Percentiles rank a stretch among this genome's conserved stretches.
phyloP scores from a whole-genome alignment of 2,329 filamentous ascomycete species.

The Capronia americana region DNA sequence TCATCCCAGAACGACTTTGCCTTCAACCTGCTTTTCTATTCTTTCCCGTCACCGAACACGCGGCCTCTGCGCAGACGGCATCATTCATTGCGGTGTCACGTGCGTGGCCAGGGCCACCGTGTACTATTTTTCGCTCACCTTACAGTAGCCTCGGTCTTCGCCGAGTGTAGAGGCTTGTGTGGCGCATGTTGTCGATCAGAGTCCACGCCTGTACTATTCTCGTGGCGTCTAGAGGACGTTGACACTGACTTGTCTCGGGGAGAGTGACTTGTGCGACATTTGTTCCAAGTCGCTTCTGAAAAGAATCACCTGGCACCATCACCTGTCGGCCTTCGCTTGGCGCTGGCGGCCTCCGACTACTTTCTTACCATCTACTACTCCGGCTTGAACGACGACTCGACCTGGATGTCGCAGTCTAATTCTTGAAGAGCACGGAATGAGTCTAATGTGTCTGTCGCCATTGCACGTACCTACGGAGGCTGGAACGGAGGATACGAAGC shows the following conservation, averaged over 20 bases:
- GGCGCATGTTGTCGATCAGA: constrained; percentile 28
- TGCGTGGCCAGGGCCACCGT: constrained; percentile 12
- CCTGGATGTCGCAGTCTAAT: constrained; percentile 7
- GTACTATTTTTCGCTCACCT: background rate
- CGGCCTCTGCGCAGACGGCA: background rate
- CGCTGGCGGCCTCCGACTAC: background rate
- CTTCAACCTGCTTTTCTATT: constrained; percentile 22
- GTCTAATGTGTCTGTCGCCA: constrained; percentile 11
- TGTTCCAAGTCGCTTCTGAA: constrained; percentile 4
- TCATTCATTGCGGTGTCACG: constrained; percentile 23
- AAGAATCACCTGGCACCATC: constrained; percentile 8
- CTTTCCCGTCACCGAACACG: constrained; percentile 16
- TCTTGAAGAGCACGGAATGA: constrained; percentile 24
- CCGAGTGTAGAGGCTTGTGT: constrained; percentile 21
- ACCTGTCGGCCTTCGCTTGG: background rate
- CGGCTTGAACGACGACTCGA: background rate
- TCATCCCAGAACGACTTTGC: constrained; percentile 27
- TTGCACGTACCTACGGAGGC: constrained; percentile 19
- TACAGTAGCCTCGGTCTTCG: constrained; percentile 23
- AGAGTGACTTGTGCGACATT: constrained; percentile 30
- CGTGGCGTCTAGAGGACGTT: constrained; percentile 7
- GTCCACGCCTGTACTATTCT: constrained; percentile 11
- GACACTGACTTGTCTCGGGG: constrained; percentile 25
- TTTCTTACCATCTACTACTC: background rate
- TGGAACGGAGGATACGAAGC: background rate